Percentiles rank a stretch among this genome's conserved stretches.
Evolutionary conservation across 2,329 filamentous ascomycete species (phyloP).

Genomic region (Ophiostoma quercus): DNA sequence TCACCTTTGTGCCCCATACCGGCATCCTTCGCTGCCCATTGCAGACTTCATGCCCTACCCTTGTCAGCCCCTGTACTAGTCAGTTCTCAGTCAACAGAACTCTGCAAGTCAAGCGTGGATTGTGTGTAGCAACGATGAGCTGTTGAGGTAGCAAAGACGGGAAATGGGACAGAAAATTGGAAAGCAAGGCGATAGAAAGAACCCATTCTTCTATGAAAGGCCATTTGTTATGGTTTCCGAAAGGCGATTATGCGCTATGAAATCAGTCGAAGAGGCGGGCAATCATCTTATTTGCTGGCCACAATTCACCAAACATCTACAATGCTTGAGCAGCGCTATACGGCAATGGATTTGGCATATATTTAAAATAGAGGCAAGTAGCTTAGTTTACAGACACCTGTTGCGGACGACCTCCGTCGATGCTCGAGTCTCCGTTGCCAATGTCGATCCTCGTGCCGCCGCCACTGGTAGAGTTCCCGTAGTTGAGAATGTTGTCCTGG

Average conservation of each 20-base stretch:
- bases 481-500: not conserved
- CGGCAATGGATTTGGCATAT: too few species aligned
- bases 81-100: not conserved
- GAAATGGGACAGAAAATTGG: too few species aligned
- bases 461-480: not conserved
- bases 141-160: not conserved
- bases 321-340: too few species aligned
- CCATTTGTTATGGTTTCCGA: too few species aligned
- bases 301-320: too few species aligned
- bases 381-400: not conserved
- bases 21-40: not conserved
- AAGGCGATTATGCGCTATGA: too few species aligned
- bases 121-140: not conserved
- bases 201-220: too few species aligned
- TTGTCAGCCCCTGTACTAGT: not conserved
- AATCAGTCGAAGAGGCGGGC: too few species aligned
- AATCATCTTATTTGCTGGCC: too few species aligned
- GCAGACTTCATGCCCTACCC: not conserved
- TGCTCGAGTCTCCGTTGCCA: not conserved
- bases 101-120: not conserved
- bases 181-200: too few species aligned
- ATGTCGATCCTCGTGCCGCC: not conserved
- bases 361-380: not conserved
- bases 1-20: not conserved
- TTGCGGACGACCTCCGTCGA: not conserved